Evolutionary conservation across 495 filamentous ascomycete species (phyloP), one percentile per base, ranked within the genome.

Genomic region (Penicillium macrosclerotiorum): DNA sequence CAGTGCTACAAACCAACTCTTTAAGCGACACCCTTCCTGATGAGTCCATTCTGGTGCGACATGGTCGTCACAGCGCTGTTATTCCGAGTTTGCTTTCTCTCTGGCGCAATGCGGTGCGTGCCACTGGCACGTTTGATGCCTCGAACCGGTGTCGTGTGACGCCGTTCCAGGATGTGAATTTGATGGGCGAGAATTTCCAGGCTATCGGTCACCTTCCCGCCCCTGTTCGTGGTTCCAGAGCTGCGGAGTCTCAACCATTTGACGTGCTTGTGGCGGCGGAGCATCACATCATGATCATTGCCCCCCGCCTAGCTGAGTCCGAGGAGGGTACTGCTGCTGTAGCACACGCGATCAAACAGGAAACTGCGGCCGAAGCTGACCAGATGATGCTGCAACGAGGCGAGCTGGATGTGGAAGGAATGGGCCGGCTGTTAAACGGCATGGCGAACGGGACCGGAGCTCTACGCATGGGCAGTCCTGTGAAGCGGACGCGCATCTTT

Each of bases 241-340:
- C 62, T 7, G 60, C 69, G 9, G 72, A 75, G 3, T 57, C 75
- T 3, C 77, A 74, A 16, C 46, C 68, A 14, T 74, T 69, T 29
- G 83, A 88, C 43, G 68, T 86, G 3, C 56, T 90, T 1, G 66
- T 89, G 4, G 73, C 79, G 6, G 80, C 82, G 25, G 85, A 90
- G 55, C 80, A 76, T 47, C 76, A 83, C 12, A 52, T 86, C 8
- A 68, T 84, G 22, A 68, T 85, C 27, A 66, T 86, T 17, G 75
- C 80, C 9, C 63, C 69, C 2, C 62, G 49, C 22, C 44, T 74
- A 8, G 42, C 32, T 4, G 69, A 74, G 34, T 64, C 63, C 2
- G 51, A 62, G 22, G 42, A 52, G 8, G n/a, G n/a, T n/a, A 35
- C 19, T 18, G 27, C 44, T 8, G 26, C 39, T 5, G 13, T 40